These are phyloP conservation scores for Recurvomyces mirabilis DNA, from an alignment of 495 filamentous ascomycete species.

Conservation along the genomic window DNA sequence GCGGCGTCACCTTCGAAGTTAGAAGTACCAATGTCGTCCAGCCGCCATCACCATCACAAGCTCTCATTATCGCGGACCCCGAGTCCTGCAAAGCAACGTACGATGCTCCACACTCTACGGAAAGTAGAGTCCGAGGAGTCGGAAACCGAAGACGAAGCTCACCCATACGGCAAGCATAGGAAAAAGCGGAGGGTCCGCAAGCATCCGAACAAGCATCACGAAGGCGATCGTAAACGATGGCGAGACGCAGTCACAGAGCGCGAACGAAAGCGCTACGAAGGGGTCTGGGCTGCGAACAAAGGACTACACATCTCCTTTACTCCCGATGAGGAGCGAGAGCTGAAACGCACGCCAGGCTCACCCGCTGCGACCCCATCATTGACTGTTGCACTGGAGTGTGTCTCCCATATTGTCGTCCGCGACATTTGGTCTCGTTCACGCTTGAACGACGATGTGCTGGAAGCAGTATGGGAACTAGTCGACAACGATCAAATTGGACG, in stretches of 20 bases:
- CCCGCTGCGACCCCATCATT: background rate
- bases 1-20: slow-evolving; percentile 42
- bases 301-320: slow-evolving; percentile 40
- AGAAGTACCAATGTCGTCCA: slow-evolving; percentile 29
- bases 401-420: slow-evolving; percentile 67
- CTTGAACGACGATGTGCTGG: slow-evolving; percentile 55
- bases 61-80: slow-evolving; percentile 39
- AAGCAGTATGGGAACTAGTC: slow-evolving; percentile 78
- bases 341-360: background rate
- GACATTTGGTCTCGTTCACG: slow-evolving; percentile 80
- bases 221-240: slow-evolving; percentile 80
- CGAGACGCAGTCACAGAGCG: slow-evolving; percentile 60
- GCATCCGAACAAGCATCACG: slow-evolving; percentile 75
- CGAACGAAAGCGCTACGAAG: slow-evolving; percentile 87
- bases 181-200: slow-evolving; percentile 42
- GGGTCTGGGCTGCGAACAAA: slow-evolving; percentile 88
- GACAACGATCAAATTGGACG: slow-evolving; percentile 49
- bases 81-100: slow-evolving; percentile 41
- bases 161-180: slow-evolving; percentile 37
- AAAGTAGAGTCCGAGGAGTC: slow-evolving; percentile 32
- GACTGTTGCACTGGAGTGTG: slow-evolving; percentile 35
- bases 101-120: slow-evolving; percentile 65
- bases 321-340: background rate
- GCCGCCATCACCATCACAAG: slow-evolving; percentile 36
- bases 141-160: slow-evolving; percentile 44